phyloP scores from a whole-genome alignment of 1,139 yeast species.

The Blastobotrys apis region DNA sequence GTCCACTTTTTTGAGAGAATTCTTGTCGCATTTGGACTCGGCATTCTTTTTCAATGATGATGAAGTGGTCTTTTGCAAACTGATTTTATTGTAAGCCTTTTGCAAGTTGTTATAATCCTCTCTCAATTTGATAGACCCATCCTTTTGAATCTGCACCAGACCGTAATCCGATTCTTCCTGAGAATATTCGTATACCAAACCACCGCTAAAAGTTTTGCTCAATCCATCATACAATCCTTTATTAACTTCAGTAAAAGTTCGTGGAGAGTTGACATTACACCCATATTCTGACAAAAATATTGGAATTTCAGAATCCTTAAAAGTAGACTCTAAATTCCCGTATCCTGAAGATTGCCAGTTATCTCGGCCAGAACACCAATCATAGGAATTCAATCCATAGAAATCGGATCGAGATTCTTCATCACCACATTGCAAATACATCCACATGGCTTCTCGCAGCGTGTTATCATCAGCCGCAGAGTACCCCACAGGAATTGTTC shows the following conservation, averaged over 20 bases:
- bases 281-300: constrained; percentile 87
- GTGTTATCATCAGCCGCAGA: constrained; percentile 82
- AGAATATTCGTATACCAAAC: constrained; percentile 71
- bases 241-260: constrained; percentile 64
- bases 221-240: constrained; percentile 53
- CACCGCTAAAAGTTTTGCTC: constrained; percentile 62
- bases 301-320: constrained; percentile 72
- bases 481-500: constrained; percentile 86
- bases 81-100: constrained; percentile 42
- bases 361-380: constrained; percentile 72
- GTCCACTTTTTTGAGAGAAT: constrained; percentile 38
- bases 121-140: constrained; percentile 43
- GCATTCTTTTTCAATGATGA: constrained; percentile 36
- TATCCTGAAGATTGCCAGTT: constrained; percentile 70
- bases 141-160: constrained; percentile 49
- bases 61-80: constrained; percentile 37
- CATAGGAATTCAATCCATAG: constrained; percentile 87
- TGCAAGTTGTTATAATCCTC: constrained; percentile 57
- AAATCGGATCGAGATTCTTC: constrained; percentile 66
- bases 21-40: constrained; percentile 25
- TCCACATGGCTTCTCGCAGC: constrained; percentile 70
- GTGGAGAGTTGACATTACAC: constrained; percentile 49
- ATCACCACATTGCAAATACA: constrained; percentile 71
- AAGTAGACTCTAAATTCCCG: constrained; percentile 52
- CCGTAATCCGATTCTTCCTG: constrained; percentile 70